phyloP scores from a whole-genome alignment of 345 rosid genomes.

The Excoecaria cochinchinensis region DNA sequence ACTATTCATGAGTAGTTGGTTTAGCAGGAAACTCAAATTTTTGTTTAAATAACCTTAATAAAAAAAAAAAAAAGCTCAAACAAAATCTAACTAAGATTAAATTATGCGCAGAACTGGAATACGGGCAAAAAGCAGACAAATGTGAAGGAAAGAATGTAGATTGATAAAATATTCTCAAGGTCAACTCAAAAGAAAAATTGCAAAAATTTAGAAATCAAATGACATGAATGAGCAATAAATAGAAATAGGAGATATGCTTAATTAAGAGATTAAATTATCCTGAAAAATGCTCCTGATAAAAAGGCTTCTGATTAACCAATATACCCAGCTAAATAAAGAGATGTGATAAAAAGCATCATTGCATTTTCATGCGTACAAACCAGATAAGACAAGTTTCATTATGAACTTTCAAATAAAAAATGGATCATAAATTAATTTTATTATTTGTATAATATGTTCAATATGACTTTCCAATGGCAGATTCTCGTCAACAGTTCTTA shows the following conservation, averaged over 20 bases:
- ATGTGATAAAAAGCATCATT: background rate
- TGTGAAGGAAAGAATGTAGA: background rate
- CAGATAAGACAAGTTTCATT: background rate
- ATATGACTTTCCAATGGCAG: too few species aligned
- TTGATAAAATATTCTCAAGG: background rate
- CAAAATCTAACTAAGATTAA: background rate
- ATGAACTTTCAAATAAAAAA: background rate
- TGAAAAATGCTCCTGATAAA: background rate
- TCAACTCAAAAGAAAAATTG: background rate
- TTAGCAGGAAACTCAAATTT: too few species aligned
- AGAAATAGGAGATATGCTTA: background rate
- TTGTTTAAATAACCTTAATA: too few species aligned
- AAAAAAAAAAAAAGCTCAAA: too few species aligned
- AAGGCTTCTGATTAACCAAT: background rate
- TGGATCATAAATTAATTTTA: too few species aligned
- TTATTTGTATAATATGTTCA: too few species aligned
- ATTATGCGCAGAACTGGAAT: background rate
- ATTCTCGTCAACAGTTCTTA: too few species aligned
- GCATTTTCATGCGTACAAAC: background rate
- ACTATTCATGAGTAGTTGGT: too few species aligned
- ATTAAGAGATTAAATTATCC: background rate
- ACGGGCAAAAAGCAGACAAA: background rate
- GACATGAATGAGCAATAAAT: background rate
- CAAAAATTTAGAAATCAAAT: background rate
- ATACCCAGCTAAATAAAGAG: background rate